These are phyloP conservation scores for Phytophthora nicotianae DNA, from an alignment of 352 stramenopile genomes.

Conservation along the genomic window DNA sequence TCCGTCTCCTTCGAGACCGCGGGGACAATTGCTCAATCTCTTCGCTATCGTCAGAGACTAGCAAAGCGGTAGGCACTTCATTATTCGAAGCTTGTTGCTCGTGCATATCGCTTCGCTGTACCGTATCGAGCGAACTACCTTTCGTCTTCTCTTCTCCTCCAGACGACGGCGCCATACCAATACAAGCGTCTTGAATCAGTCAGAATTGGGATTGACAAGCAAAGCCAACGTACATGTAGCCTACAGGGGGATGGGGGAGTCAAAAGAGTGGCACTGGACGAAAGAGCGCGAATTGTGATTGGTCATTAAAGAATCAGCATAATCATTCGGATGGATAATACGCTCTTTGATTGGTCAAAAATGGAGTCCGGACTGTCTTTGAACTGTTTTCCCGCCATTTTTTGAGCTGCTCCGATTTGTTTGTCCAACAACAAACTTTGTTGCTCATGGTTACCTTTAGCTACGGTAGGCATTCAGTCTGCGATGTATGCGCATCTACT, in stretches of 20 bases:
- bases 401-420: constrained; percentile 3
- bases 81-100: constrained; percentile 2
- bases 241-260: not conserved
- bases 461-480: no score
- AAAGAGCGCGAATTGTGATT: constrained; percentile 7
- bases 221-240: constrained; percentile 8
- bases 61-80: constrained; percentile 2
- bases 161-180: constrained; percentile 4
- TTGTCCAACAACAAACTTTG: not conserved
- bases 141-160: not conserved
- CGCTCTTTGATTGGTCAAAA: not conserved
- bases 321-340: constrained; percentile 9
- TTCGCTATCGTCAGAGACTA: constrained; percentile 6
- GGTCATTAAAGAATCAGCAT: not conserved
- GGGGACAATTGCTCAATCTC: constrained; percentile 39
- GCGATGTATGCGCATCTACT: not conserved
- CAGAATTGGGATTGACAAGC: constrained; percentile 15
- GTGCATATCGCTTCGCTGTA: not conserved
- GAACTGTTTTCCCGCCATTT: constrained; percentile 7
- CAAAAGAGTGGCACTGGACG: not conserved
- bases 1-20: constrained; percentile 48
- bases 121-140: not conserved
- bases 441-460: not conserved
- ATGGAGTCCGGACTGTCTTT: not conserved
- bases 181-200: constrained; percentile 9